These are phyloP conservation scores for Panaeolus papilionaceus DNA, from an alignment of 768 basidiomycete genomes.

Conservation along the genomic window DNA sequence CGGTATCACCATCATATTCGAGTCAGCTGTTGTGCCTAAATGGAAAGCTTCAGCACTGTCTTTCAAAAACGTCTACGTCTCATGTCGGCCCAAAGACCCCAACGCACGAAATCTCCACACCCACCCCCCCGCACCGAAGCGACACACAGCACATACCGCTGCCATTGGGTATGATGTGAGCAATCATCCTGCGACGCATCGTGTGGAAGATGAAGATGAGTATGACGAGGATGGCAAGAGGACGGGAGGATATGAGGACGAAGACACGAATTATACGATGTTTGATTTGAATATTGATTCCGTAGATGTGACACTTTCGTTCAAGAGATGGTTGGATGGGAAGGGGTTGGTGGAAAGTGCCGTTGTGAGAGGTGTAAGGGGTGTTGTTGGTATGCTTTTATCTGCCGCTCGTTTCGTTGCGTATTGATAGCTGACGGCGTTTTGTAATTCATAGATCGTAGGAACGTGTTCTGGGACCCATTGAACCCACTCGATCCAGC, in stretches of 20 bases:
- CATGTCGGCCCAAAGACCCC: slow-evolving; percentile 64
- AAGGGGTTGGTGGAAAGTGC: slow-evolving; percentile 93
- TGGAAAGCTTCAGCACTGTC: slow-evolving; percentile 97
- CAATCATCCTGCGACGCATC: slow-evolving; percentile 76
- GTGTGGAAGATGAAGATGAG: slow-evolving; percentile 60
- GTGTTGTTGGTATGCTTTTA: slow-evolving; percentile 77
- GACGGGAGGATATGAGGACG: slow-evolving; percentile 40
- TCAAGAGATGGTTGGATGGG: slow-evolving; percentile 94
- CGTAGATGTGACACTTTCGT: slow-evolving; percentile 92
- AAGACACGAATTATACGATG: slow-evolving; percentile 81
- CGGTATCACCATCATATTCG: slow-evolving; percentile 93
- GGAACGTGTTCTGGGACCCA: slow-evolving; percentile 86
- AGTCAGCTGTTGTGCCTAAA: slow-evolving; percentile 97
- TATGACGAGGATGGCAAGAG: slow-evolving; percentile 44
- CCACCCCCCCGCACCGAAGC: slow-evolving; percentile 24
- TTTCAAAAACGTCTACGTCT: slow-evolving; percentile 96
- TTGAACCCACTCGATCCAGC: slow-evolving; percentile 83
- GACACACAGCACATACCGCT: slow-evolving; percentile 51
- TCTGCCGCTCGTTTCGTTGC: neutral
- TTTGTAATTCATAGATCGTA: slow-evolving; percentile 68
- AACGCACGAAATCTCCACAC: slow-evolving; percentile 17
- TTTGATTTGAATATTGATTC: slow-evolving; percentile 95
- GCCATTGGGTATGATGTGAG: slow-evolving; percentile 80
- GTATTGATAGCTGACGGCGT: neutral
- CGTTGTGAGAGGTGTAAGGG: slow-evolving; percentile 92